These are phyloP conservation scores for Phyllosticta citriasiana DNA, from an alignment of 2,329 filamentous ascomycete genomes.

Conservation along the genomic window DNA sequence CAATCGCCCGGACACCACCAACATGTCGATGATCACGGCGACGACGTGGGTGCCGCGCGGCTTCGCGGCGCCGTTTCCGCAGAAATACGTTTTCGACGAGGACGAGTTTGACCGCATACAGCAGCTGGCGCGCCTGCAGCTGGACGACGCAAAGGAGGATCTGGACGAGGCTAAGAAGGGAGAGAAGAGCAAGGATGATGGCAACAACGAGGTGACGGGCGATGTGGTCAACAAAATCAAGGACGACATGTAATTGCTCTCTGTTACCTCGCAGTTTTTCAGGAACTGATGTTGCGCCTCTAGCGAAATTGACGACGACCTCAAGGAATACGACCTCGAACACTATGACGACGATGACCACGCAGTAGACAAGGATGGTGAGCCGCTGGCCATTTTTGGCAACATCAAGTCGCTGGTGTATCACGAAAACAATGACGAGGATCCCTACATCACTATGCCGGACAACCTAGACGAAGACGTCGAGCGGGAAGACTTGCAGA, in stretches of 20 bases:
- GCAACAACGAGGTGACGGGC: slow-evolving; percentile 13
- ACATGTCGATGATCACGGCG: slow-evolving; percentile 47
- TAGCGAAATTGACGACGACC: slow-evolving; percentile 59
- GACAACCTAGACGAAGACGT: slow-evolving; percentile 66
- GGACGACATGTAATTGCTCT: slow-evolving; percentile 15
- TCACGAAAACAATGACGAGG: slow-evolving; percentile 86
- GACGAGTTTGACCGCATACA: slow-evolving; percentile 42
- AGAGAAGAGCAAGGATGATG: slow-evolving; percentile 18
- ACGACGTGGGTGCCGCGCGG: slow-evolving; percentile 45
- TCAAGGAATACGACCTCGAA: slow-evolving; percentile 93
- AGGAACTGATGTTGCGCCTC: neutral
- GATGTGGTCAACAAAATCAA: slow-evolving; percentile 13
- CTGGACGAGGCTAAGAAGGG: slow-evolving; percentile 46
- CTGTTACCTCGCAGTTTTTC: slow-evolving; percentile 10
- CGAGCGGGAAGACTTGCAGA: slow-evolving; percentile 87
- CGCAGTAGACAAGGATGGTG: slow-evolving; percentile 56
- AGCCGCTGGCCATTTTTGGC: slow-evolving; percentile 84
- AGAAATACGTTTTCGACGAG: slow-evolving; percentile 41
- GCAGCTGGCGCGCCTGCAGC: slow-evolving; percentile 50
- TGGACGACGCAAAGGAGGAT: slow-evolving; percentile 87
- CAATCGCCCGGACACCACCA: slow-evolving; percentile 6
- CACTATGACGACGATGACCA: slow-evolving; percentile 82
- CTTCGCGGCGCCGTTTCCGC: slow-evolving; percentile 39
- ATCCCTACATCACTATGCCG: slow-evolving; percentile 89
- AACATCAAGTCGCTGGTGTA: slow-evolving; percentile 91